phyloP scores from a whole-genome alignment of 768 basidiomycete species.

The Hygrocybe punicea region DNA sequence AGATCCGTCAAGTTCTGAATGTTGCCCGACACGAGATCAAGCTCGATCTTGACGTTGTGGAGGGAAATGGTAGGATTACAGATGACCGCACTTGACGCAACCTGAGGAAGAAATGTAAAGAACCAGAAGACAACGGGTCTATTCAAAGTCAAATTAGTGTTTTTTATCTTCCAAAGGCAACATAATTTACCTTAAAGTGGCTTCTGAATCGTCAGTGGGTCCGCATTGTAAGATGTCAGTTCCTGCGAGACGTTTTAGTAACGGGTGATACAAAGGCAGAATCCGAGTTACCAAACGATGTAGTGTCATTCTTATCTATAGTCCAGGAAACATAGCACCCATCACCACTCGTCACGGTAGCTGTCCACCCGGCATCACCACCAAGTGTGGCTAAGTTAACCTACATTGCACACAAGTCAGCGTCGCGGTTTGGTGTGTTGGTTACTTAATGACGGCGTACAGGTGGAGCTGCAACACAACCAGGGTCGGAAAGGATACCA shows the following conservation, averaged over 20 bases:
- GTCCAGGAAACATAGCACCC: conserved; percentile 39
- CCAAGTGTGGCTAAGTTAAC: conserved; percentile 37
- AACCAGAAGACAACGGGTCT: conserved; percentile 57
- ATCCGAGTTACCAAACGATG: conserved; percentile 38
- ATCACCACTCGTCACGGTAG: conserved; percentile 37
- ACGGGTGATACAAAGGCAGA: neutral
- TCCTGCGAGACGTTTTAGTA: conserved; percentile 4
- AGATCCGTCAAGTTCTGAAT: conserved; percentile 41
- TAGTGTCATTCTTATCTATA: conserved; percentile 38
- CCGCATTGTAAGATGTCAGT: conserved; percentile 2
- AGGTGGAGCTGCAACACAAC: neutral
- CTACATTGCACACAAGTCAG: neutral
- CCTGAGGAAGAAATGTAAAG: conserved; percentile 38
- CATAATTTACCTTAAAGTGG: neutral
- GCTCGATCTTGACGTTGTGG: conserved; percentile 42
- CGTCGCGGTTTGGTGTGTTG: neutral
- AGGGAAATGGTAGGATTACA: conserved; percentile 46
- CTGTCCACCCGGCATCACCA: conserved; percentile 41
- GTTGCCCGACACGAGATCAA: conserved; percentile 44
- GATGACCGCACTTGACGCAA: conserved; percentile 42
- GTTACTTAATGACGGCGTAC: neutral
- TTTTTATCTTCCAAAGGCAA: conserved; percentile 3
- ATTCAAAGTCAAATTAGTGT: conserved; percentile 33
- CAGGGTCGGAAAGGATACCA: neutral
- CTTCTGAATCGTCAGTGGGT: neutral